These are phyloP conservation scores for Hibiscus syriacus DNA, from an alignment of 345 rosid genomes.

Conservation along the genomic window DNA sequence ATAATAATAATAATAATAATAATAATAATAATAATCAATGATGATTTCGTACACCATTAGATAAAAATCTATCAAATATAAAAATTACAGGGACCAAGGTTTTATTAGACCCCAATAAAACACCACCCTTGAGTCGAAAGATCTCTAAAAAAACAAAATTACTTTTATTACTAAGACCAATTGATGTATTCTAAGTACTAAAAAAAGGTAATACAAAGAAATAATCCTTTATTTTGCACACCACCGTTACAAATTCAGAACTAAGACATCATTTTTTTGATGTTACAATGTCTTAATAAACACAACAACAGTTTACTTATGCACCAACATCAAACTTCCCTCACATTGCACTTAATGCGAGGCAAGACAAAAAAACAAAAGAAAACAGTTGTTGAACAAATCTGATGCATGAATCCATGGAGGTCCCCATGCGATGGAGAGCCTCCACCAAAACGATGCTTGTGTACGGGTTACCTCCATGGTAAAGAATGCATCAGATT, in stretches of 20 bases:
- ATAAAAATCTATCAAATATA: too few relatives aligned
- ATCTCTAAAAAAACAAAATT: too few relatives aligned
- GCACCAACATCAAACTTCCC: not conserved
- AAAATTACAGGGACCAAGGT: too few relatives aligned
- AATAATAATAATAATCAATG: too few relatives aligned
- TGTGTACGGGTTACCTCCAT: not conserved
- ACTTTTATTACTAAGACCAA: too few relatives aligned
- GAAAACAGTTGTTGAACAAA: not conserved
- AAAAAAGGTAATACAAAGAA: too few relatives aligned
- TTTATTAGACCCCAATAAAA: too few relatives aligned
- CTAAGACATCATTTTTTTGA: too few relatives aligned
- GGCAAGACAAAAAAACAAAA: not conserved
- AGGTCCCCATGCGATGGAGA: not conserved
- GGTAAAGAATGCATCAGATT: conserved; percentile 8
- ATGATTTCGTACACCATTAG: too few relatives aligned
- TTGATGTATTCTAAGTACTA: too few relatives aligned
- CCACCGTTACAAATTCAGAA: not conserved
- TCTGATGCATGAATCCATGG: not conserved
- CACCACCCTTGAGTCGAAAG: too few relatives aligned
- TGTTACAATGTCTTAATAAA: not conserved
- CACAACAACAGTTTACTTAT: not conserved
- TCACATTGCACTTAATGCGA: not conserved
- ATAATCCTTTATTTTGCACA: not conserved
- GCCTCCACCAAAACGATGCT: not conserved
- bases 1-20: too few relatives aligned